A percentile compares a stretch with the other conserved stretches of the same genome.
Conservation (phyloP, 768 basidiomycete genomes). For the Phaeotremella skinneri region DNA sequence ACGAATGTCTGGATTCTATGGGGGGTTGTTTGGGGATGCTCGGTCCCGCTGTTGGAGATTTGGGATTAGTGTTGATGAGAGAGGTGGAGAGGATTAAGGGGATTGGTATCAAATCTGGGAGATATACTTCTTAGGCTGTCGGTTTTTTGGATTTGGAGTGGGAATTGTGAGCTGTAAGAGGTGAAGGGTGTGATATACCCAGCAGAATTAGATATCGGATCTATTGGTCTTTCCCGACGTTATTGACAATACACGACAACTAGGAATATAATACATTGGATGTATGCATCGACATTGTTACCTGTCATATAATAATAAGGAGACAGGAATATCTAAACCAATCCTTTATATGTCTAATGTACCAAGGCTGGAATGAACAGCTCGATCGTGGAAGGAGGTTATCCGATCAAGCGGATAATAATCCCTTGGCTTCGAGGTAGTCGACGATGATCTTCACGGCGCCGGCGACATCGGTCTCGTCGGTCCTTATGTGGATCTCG, state of each 20-base stretch:
- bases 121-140: neutral
- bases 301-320: no score
- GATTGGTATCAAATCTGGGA: slow-evolving; percentile 2
- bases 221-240: neutral
- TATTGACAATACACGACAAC: no score
- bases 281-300: no score
- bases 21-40: slow-evolving; percentile 16
- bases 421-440: slow-evolving; percentile 68
- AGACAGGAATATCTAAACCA: no score
- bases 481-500: slow-evolving; percentile 89
- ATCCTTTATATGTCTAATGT: no score
- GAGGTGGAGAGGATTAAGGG: slow-evolving; percentile 5
- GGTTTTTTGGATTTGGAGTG: neutral
- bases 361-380: no score
- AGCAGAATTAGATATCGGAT: neutral
- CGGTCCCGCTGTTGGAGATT: slow-evolving; percentile 3
- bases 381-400: no score
- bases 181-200: neutral
- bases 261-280: no score
- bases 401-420: slow-evolving; percentile 33
- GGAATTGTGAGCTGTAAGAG: neutral
- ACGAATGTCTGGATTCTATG: slow-evolving; percentile 20
- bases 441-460: slow-evolving; percentile 74
- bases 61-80: slow-evolving; percentile 1
- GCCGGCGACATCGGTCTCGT: slow-evolving; percentile 70